Evolutionary conservation across 1,139 yeast species (phyloP), one percentile per base, ranked within the genome.

Genomic region (Nakaseomyces kungkrabaensis): DNA sequence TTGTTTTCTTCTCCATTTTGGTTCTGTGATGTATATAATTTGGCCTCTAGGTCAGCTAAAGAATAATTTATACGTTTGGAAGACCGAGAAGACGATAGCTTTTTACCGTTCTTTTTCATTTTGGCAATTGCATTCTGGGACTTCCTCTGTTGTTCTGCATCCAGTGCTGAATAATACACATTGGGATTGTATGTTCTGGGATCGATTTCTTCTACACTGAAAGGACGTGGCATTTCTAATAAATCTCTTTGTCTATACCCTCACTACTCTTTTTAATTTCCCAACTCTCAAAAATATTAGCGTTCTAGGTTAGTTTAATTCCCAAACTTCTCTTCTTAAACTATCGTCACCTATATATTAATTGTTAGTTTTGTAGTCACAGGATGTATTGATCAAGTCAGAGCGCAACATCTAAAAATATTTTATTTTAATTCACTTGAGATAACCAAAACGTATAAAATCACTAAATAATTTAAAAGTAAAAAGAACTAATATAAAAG

Each of bases 61-160:
- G 69, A 65, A 49, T 65, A 65, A 52, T 65, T 65, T 1, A 65
- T 60, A 43, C 68, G 58, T 34, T 59, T 63, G 27, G 58, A 59
- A 24, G 59, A 27, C 25, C 59, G 53, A 36, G 59, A 59, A 2
- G 60, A 54, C 7, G 63, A 55, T 7, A 41, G 5, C 9, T 43
- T 43, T 10, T 31, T 43, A 5, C 52, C 33, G 11, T 46, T 52
- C 25, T 52, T 55, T 26, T 54, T 55, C 6, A 49, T 48, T 11
- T 50, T 48, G 6, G 33, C 24, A 4, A 41, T 41, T 4, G 44
- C 44, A 37, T 45, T 50, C 10, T 49, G 26, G 26, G 59, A 51
- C n/a, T 45, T 52, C n/a, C 56, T 47, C 37, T 55, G 47, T 22
- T 55, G 48, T 13, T 55, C 56, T 8, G 65, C 60, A 48, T 63